phyloP scores from a whole-genome alignment of 345 rosid genomes.

The Microthlaspi erraticum region DNA sequence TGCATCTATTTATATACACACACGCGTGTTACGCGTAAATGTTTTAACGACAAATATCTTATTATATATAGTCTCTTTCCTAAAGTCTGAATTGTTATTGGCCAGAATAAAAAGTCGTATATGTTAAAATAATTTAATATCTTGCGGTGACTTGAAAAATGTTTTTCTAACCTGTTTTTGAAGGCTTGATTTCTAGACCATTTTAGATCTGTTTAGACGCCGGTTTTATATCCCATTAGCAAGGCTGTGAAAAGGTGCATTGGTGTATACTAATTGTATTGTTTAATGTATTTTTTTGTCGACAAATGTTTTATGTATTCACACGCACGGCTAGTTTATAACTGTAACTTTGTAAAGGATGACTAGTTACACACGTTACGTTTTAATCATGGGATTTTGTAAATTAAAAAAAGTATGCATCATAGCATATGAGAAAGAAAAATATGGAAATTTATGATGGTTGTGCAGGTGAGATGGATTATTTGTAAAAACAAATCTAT shows the following conservation, averaged over 20 bases:
- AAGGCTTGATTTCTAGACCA: background rate
- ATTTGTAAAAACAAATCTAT: background rate
- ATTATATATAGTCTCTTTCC: background rate
- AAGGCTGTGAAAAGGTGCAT: too few relatives aligned
- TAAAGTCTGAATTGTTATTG: constrained; percentile 32
- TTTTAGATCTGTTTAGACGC: constrained; percentile 21
- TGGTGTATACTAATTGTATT: too few relatives aligned
- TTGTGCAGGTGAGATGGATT: background rate
- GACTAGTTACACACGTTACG: constrained; percentile 4
- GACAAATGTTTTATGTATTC: constrained; percentile 6
- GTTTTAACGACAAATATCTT: constrained; percentile 11
- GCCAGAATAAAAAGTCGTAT: constrained; percentile 1
- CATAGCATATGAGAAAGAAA: background rate
- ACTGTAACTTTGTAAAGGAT: background rate
- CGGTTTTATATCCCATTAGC: constrained; percentile 9
- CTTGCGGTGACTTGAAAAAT: constrained; percentile 17
- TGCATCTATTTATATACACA: constrained; percentile 35
- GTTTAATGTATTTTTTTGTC: constrained; percentile 12
- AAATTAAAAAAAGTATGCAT: background rate
- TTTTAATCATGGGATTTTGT: background rate
- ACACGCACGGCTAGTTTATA: constrained; percentile 14
- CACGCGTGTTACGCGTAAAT: constrained; percentile 34
- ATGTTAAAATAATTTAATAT: constrained; percentile 2
- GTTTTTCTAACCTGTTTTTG: background rate
- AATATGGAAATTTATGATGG: constrained; percentile 15